Evolutionary conservation across 768 basidiomycete genomes (phyloP).

Genomic region (Suillus subluteus): DNA sequence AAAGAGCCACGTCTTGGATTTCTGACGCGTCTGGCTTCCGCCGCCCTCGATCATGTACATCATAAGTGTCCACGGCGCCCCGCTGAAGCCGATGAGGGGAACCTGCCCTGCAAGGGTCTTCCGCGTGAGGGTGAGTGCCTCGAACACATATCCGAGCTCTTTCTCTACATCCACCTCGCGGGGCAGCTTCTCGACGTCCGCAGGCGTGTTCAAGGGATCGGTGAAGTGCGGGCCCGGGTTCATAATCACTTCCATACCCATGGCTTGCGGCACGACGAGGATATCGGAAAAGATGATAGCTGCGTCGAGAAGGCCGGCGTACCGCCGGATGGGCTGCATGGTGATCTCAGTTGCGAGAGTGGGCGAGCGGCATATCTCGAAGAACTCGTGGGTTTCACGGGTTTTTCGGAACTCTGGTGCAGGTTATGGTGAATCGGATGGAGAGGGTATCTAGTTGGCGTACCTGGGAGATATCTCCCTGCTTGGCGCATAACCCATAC

Average conservation of each 20-base stretch:
- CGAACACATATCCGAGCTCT: slow-evolving; percentile 90
- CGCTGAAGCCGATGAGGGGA: slow-evolving; percentile 95
- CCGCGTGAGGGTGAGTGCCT: slow-evolving; percentile 87
- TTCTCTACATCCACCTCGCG: slow-evolving; percentile 75
- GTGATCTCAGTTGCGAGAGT: slow-evolving; percentile 87
- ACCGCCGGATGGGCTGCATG: slow-evolving; percentile 91
- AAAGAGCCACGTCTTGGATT: slow-evolving; percentile 94
- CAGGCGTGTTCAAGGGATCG: slow-evolving; percentile 77
- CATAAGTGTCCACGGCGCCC: slow-evolving; percentile 98
- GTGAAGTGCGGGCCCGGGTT: slow-evolving; percentile 91
- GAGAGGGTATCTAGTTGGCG: slow-evolving; percentile 23
- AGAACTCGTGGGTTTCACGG: slow-evolving; percentile 88
- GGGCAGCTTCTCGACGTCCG: slow-evolving; percentile 65
- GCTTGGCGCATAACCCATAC: slow-evolving; percentile 99
- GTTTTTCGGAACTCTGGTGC: slow-evolving; percentile 84
- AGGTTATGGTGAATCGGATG: neutral
- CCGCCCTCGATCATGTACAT: slow-evolving; percentile 99
- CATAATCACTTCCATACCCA: slow-evolving; percentile 97
- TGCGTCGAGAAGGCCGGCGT: slow-evolving; percentile 86
- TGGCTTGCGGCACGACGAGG: slow-evolving; percentile 95
- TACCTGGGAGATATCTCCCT: slow-evolving; percentile 92
- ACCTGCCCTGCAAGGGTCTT: slow-evolving; percentile 83
- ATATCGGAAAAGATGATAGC: slow-evolving; percentile 99
- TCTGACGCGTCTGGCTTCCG: slow-evolving; percentile 86
- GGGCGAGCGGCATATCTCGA: slow-evolving; percentile 94